A percentile compares a stretch with the other conserved stretches of the same genome.
Conservation (phyloP, 2,329 filamentous ascomycete genomes). For the Berkeleyomyces rouxiae region DNA sequence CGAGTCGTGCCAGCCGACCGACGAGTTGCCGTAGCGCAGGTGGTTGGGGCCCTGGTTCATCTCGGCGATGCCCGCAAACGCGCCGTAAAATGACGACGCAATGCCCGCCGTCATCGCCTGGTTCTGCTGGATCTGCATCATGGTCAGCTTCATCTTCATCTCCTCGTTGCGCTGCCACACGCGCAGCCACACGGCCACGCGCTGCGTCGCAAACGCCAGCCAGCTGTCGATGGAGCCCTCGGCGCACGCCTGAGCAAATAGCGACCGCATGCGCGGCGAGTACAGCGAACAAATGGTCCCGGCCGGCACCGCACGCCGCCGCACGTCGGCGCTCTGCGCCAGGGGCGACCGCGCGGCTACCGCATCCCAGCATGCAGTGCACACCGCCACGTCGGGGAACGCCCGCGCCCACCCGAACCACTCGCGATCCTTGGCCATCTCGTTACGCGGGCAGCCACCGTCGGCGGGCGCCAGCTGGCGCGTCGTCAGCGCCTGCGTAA, state of each 20-base stretch:
- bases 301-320: slow-evolving; percentile 17
- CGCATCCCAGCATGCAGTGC: slow-evolving; percentile 21
- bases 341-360: slow-evolving; percentile 20
- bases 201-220: slow-evolving; percentile 17
- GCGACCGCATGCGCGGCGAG: slow-evolving; percentile 24
- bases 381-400: slow-evolving; percentile 17
- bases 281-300: slow-evolving; percentile 23
- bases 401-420: slow-evolving; percentile 24
- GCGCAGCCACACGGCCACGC: slow-evolving; percentile 19
- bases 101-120: slow-evolving; percentile 17
- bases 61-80: slow-evolving; percentile 19
- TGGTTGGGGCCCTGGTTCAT: slow-evolving; percentile 17
- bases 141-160: slow-evolving; percentile 20
- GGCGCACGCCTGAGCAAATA: slow-evolving; percentile 20
- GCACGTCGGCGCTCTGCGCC: slow-evolving; percentile 17
- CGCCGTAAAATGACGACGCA: slow-evolving; percentile 21
- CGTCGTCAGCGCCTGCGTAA: slow-evolving; percentile 16
- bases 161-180: slow-evolving; percentile 19
- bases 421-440: slow-evolving; percentile 16
- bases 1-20: slow-evolving; percentile 23
- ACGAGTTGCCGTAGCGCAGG: slow-evolving; percentile 22
- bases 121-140: slow-evolving; percentile 21
- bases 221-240: slow-evolving; percentile 19
- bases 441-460: slow-evolving; percentile 19
- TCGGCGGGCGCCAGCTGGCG: neutral